Base-by-base conservation (phyloP, 257 asterid species). In the Rubia yunnanensis region DNA sequence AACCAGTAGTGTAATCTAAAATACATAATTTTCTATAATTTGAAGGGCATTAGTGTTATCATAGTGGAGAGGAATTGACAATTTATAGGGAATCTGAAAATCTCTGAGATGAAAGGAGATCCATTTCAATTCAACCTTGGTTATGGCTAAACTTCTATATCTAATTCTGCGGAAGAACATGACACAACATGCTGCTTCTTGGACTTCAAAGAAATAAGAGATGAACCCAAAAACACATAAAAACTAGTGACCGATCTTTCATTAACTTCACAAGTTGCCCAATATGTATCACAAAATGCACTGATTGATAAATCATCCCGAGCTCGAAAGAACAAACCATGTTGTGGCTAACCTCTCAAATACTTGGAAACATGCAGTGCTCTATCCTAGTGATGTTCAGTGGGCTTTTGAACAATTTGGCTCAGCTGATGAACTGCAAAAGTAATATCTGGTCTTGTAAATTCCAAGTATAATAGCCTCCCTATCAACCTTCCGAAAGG, bases 361-460 rank as follows among this genome's bases (percentile, higher is more conserved):
- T 36, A 67, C 0, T 28, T 28, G 0, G 68, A 1, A 0, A 73
- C 2, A 2, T 56, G 41, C 0, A 60, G n/a, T 0, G 32, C 15
- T 0, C 17, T 62, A 0, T 15, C 0, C 15, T 30, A 1, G 2
- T 68, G 74, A 0, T 30, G 1, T 0, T n/a, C 0, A 0, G 35
- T 24, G 8, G 73, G 73, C 0, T 13, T 1, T 0, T 53, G 5
- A 0, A 69, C 24, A 20, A 41, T 63, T 3, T 68, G 74, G 5
- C 64, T 63, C 0, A 64, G 36, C 3, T 30, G 38, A 0, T 74
- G 30, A 0, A 68, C 49, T 0, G 10, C 5, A 31, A 17, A 34
- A 0, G 24, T 15, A 0, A 73, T 38, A 5, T 62, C 55, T 0
- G 44, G 68, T 2, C 68, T 64, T 0, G 59, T 64, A 15, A 24